Percentiles rank a stretch among this genome's conserved stretches.
Evolutionary conservation across 495 filamentous ascomycete species (phyloP).

Genomic region (Astrocystis sublimbata): DNA sequence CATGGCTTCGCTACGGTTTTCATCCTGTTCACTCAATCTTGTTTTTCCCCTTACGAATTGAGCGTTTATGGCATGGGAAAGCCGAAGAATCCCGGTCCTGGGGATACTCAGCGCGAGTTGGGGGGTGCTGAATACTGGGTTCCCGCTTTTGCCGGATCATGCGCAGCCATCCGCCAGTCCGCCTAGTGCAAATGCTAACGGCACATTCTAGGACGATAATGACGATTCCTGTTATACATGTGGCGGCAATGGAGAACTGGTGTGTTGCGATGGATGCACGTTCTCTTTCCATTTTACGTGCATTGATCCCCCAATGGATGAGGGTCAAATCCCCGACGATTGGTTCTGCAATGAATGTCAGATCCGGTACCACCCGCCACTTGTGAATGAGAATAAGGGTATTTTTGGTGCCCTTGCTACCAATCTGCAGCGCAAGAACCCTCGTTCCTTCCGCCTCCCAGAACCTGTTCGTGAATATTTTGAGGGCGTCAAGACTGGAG

Average conservation of each 20-base stretch:
- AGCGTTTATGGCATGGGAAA: background rate
- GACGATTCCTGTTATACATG: conserved; percentile 87
- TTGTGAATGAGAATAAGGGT: conserved; percentile 41
- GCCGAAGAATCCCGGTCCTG: conserved; percentile 26
- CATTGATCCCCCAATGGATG: conserved; percentile 72
- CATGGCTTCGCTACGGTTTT: background rate
- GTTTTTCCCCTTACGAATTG: background rate
- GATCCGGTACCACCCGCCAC: conserved; percentile 35
- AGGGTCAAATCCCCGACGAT: conserved; percentile 65
- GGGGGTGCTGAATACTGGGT: conserved; percentile 27
- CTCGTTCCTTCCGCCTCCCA: conserved; percentile 74
- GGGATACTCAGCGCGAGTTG: conserved; percentile 18
- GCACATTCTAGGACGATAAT: conserved; percentile 65
- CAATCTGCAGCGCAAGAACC: conserved; percentile 62
- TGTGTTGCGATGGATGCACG: conserved; percentile 91
- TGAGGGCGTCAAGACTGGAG: conserved; percentile 68
- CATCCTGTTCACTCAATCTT: background rate
- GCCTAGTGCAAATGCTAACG: conserved; percentile 23
- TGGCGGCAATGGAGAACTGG: conserved; percentile 73
- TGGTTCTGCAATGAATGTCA: conserved; percentile 84
- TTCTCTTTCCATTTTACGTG: conserved; percentile 86
- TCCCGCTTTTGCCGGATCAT: conserved; percentile 30
- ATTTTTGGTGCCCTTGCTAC: conserved; percentile 61
- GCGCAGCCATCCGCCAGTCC: conserved; percentile 11
- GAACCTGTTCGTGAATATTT: conserved; percentile 67